Conservation (phyloP, 257 asterid genomes). For the Solanum sejunctum region DNA sequence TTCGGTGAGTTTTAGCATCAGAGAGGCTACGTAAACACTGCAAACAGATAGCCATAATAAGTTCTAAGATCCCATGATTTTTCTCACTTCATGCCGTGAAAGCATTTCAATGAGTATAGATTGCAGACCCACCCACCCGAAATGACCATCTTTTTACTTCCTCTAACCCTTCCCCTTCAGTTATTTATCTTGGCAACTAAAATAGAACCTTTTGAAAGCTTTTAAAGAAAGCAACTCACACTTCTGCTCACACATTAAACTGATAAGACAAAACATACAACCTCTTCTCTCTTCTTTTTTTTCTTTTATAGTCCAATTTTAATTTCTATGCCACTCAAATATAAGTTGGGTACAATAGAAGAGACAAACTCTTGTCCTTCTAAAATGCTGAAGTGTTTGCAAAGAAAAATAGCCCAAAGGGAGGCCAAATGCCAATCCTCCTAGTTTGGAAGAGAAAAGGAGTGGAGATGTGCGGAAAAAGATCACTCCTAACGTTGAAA, state of each 20-base stretch:
- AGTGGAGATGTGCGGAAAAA: too few species aligned
- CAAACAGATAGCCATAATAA: not conserved
- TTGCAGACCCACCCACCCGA: not conserved
- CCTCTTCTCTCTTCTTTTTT: not conserved
- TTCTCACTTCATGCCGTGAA: not conserved
- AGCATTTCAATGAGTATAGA: not conserved
- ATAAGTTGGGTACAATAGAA: not conserved
- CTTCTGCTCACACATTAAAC: not conserved
- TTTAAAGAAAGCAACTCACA: not conserved
- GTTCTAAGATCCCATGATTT: not conserved
- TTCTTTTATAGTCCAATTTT: not conserved
- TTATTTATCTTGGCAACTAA: not conserved
- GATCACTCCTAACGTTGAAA: not conserved
- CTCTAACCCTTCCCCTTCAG: not conserved
- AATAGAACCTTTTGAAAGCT: not conserved
- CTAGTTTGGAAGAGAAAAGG: too few species aligned
- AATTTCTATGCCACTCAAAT: not conserved
- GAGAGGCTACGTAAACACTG: not conserved
- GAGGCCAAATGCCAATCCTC: not conserved
- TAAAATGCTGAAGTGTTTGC: not conserved
- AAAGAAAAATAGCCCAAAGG: not conserved
- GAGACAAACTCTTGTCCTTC: not conserved
- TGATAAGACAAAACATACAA: not conserved
- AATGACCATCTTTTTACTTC: not conserved
- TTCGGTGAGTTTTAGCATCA: not conserved